Percentiles rank a stretch among this genome's conserved stretches.
Evolutionary conservation across 2,329 filamentous ascomycete species (phyloP).

Genomic region (Magnaporthiopsis incrustans): DNA sequence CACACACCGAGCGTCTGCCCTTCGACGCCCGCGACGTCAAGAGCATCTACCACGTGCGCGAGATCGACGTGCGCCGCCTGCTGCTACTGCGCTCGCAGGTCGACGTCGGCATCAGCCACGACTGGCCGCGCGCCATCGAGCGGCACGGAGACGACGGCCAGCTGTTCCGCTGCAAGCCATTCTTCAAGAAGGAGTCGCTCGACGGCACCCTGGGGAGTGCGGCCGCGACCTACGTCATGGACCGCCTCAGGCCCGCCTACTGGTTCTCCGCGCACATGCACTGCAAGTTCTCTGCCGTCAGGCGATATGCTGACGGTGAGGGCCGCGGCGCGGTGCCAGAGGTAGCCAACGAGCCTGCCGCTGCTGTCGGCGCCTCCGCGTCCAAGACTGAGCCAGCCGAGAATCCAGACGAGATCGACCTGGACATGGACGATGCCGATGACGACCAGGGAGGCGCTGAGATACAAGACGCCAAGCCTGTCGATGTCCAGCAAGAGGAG

Average conservation of each 20-base stretch:
- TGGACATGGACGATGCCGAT: conserved; percentile 51
- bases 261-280: conserved; percentile 97
- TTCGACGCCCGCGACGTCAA: conserved; percentile 71
- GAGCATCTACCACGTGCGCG: conserved; percentile 82
- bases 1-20: conserved; percentile 78
- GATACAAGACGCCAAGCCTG: conserved; percentile 9
- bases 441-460: conserved; percentile 25
- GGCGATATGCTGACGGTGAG: conserved; percentile 33
- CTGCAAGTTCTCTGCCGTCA: conserved; percentile 71
- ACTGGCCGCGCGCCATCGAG: conserved; percentile 87
- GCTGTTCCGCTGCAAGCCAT: conserved; percentile 65
- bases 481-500: conserved; percentile 5
- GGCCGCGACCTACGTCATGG: conserved; percentile 72
- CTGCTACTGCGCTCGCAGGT: conserved; percentile 79
- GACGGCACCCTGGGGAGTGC: conserved; percentile 70
- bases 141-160: conserved; percentile 60
- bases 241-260: conserved; percentile 70
- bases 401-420: conserved; percentile 64
- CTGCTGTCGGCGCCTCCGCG: neutral
- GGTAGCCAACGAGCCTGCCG: conserved; percentile 2
- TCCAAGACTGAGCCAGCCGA: conserved; percentile 7
- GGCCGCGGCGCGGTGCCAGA: conserved; percentile 9
- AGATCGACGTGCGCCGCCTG: conserved; percentile 85
- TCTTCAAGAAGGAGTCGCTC: conserved; percentile 68
- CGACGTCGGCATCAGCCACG: conserved; percentile 86